Conservation (phyloP, 2,329 filamentous ascomycete genomes). For the Alternaria atra region DNA sequence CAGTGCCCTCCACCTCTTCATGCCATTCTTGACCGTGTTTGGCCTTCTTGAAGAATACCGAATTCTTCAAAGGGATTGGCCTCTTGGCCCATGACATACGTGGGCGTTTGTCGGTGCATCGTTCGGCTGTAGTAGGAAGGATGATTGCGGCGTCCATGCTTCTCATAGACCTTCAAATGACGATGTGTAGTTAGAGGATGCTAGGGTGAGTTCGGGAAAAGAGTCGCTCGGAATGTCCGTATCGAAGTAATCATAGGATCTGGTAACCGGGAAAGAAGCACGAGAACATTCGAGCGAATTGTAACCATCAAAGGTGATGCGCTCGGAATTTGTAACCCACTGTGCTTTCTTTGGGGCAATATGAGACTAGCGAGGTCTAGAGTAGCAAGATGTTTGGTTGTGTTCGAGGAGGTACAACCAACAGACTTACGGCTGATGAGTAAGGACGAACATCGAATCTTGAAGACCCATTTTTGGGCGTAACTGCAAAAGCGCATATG, state of each 20-base stretch:
- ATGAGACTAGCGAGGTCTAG: neutral
- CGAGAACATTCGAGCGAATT: slow-evolving; percentile 1
- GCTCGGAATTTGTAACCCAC: neutral
- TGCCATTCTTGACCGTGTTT: slow-evolving; percentile 45
- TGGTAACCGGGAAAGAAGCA: neutral
- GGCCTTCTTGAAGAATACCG: slow-evolving; percentile 32
- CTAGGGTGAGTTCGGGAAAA: neutral
- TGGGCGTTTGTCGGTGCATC: slow-evolving; percentile 16
- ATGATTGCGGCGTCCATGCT: slow-evolving; percentile 9
- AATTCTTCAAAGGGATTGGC: slow-evolving; percentile 20
- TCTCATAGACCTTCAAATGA: neutral
- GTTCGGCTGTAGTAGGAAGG: slow-evolving; percentile 11
- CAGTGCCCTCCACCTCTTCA: slow-evolving; percentile 33
- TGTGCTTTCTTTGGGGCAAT: neutral
- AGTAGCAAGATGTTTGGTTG: neutral
- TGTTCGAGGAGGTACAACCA: neutral
- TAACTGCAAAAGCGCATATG: neutral
- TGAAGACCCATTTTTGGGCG: neutral
- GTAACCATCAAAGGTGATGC: neutral
- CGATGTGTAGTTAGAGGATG: neutral
- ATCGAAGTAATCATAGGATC: neutral
- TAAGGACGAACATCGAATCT: neutral
- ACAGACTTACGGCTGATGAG: neutral
- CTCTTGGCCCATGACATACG: slow-evolving; percentile 25
- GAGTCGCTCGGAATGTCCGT: neutral